Evolutionary conservation across 2,329 filamentous ascomycete species (phyloP), one percentile per base, ranked within the genome.

Genomic region (Cordyceps pruinosa): DNA sequence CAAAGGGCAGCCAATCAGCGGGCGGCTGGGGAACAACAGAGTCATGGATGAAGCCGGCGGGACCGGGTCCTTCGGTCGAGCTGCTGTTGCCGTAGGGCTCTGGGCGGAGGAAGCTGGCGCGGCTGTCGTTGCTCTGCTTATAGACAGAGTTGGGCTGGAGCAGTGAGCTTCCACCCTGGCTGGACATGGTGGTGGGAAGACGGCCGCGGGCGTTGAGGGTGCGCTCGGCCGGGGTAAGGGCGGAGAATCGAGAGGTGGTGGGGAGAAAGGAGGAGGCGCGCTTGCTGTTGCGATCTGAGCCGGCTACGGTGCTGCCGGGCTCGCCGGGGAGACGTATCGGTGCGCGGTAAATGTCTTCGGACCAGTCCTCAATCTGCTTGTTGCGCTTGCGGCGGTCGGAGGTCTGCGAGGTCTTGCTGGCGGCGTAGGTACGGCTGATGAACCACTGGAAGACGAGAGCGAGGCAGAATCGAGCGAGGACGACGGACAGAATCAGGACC

Each of bases 381-480:
- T 92, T 88, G 59, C 94, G 86, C 73, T 92, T 88, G 70, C 93
- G 91, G 62, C 86, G 84, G 69, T 94, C 84, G 5, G 86, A 85
- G 17, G 84, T 85, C 70, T 96, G 87, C 2, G 90, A 93, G 1
- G 93, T 96, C 73, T 90, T 96, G 48, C 81, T 75, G 1, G 93
- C 90, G 4, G 87, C 92, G 68, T 93, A 97, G 61, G 86, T 87
- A 64, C 87, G 86, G 69, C 89, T 88, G 63, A 97, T 79, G 73
- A 99, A 96, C 95, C 95, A 99, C 68, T 97, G 90, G 77, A 99
- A 99, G 59, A 93, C 72, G 45, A 97, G 69, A 12, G 94, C 94
- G 52, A 99, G 81, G n/a, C 87, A 68, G 68, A 99, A 99, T 63
- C 96, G 93, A 61, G 88, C 82, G 17, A 82, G 68, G 5, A 99